Base-by-base conservation (phyloP, 2,329 filamentous ascomycete genomes). In the Aureobasidium lini region DNA sequence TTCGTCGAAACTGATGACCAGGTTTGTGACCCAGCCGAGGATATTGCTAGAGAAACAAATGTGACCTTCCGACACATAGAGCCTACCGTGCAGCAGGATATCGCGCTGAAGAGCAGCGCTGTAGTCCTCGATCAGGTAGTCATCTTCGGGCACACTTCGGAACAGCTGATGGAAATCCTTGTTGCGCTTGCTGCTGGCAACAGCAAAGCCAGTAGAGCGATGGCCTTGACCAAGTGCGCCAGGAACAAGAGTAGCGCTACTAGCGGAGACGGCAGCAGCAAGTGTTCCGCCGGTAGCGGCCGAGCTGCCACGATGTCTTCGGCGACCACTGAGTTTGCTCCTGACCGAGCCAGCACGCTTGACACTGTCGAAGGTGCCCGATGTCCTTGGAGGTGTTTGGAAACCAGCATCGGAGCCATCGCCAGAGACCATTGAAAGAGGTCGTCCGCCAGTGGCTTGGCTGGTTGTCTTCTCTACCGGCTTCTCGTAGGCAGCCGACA, bases 21-120 rank as follows among this genome's bases (percentile, higher is more conserved):
- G 79, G 1, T 94, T 99, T 0, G 94, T 99, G 23, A 95, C 89
- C 94, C 94, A 99, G 57, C 94, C 94, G 48, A 99, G 83, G 65
- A 99, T 99, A 71, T 99, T 99, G 78, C 94, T 97, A 68, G 92
- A 96, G 75, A 99, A 99, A 77, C 94, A 99, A 48, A 99, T 84
- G 70, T 99, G 93, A 10, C 93, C 92, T 75, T 99, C 94, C 0
- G 94, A 97, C 43, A 99, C 90, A 69, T 99, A 99, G 13, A 99
- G 81, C 42, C 94, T 84, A 6, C 94, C 94, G 66, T 96, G 94
- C 6, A 95, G 85, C 37, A 99, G 82, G 62, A 99, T 99, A 70
- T 99, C 95, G 65, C 92, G 85, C 73, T 99, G 94, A 61, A 99
- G 74, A 4, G 94, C 94, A 71, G 94, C 96, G 72, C 94, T 96